Conservation (phyloP, 805 yeast genomes). For the Saturnispora mendoncae region DNA sequence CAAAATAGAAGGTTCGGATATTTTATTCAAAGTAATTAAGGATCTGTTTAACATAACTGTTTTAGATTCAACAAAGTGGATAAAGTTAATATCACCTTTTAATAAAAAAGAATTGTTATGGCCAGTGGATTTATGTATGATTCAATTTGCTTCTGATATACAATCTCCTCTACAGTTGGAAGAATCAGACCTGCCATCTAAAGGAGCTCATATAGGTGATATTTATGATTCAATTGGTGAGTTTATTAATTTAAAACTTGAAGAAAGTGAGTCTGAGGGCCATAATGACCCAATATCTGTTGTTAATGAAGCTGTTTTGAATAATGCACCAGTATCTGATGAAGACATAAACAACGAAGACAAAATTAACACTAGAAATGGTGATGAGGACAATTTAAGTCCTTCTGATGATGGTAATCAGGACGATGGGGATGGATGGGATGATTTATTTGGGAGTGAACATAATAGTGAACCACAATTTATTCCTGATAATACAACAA, state of each 20-base stretch:
- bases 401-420: background rate
- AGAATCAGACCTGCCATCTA: slow-evolving; percentile 13
- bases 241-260: slow-evolving; percentile 15
- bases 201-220: slow-evolving; percentile 20
- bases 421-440: slow-evolving; percentile 22
- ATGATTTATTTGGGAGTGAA: slow-evolving; percentile 22
- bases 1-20: slow-evolving; percentile 36
- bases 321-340: too few species aligned
- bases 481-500: background rate
- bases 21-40: slow-evolving; percentile 57
- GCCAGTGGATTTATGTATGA: slow-evolving; percentile 62
- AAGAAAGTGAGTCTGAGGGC: slow-evolving; percentile 4
- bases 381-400: too few species aligned
- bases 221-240: slow-evolving; percentile 18
- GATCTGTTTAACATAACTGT: slow-evolving; percentile 36
- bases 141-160: slow-evolving; percentile 37
- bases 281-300: too few species aligned
- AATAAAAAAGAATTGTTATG: slow-evolving; percentile 51
- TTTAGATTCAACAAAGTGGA: slow-evolving; percentile 30
- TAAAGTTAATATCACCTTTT: slow-evolving; percentile 34
- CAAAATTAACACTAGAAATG: too few species aligned
- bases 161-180: slow-evolving; percentile 1
- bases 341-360: too few species aligned
- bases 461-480: background rate
- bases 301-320: too few species aligned